These are phyloP conservation scores for Dendrocalamus latiflorus DNA, from an alignment of 202 grass and related monocot genomes.

Conservation along the genomic window DNA sequence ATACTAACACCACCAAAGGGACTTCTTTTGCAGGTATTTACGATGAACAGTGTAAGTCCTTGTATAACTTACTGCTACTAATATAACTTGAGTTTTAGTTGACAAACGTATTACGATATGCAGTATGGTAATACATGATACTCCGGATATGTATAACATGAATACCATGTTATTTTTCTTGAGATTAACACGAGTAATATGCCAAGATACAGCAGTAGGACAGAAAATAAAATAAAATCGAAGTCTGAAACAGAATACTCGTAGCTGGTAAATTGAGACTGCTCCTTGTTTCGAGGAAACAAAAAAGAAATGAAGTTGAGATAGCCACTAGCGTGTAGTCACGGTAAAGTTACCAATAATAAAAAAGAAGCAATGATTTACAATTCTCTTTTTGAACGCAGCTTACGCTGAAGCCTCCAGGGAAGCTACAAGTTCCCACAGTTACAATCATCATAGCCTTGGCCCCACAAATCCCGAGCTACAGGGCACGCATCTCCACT, in stretches of 20 bases:
- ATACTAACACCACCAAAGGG: no score
- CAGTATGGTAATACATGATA: no score
- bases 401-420: background rate
- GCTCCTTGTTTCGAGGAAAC: background rate
- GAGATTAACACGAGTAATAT: no score
- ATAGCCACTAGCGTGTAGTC: background rate
- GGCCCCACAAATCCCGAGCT: slow-evolving; percentile 17
- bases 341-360: slow-evolving; percentile 12
- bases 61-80: no score
- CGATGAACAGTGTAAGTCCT: no score
- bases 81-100: no score
- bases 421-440: slow-evolving; percentile 3
- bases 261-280: background rate
- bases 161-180: no score
- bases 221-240: no score
- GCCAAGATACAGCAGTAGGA: no score
- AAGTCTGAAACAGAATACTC: no score
- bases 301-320: background rate
- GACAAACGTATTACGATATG: no score
- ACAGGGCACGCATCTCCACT: slow-evolving; percentile 21
- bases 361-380: slow-evolving; percentile 13
- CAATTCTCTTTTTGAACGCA: background rate
- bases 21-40: background rate
- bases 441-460: slow-evolving; percentile 3
- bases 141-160: no score